phyloP scores from a whole-genome alignment of 2,329 filamentous ascomycete species.

The Fusarium subglutinans region DNA sequence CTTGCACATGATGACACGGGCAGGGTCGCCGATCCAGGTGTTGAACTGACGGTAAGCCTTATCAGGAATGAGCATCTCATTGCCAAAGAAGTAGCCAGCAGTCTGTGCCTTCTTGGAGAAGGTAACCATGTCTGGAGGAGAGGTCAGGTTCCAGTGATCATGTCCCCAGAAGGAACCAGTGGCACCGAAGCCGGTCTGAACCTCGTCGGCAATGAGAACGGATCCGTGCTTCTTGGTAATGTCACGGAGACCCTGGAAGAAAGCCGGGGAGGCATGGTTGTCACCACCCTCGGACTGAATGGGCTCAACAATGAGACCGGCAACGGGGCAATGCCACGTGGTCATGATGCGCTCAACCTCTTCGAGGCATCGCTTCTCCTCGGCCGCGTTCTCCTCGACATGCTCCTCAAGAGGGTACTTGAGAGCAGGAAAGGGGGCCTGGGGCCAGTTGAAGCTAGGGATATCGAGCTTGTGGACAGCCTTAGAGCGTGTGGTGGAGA shows the following conservation, averaged over 20 bases:
- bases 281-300: conserved; percentile 87
- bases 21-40: conserved; percentile 87
- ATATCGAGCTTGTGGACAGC: conserved; percentile 89
- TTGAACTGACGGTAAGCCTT: conserved; percentile 89
- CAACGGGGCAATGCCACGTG: conserved; percentile 73
- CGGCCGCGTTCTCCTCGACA: conserved; percentile 72
- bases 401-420: conserved; percentile 81
- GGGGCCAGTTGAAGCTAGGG: conserved; percentile 88
- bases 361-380: conserved; percentile 77
- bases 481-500: conserved; percentile 84
- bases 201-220: conserved; percentile 83
- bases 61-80: conserved; percentile 78
- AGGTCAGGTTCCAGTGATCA: conserved; percentile 79
- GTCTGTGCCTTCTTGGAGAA: conserved; percentile 90
- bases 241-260: conserved; percentile 79
- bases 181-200: conserved; percentile 83
- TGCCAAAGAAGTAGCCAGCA: conserved; percentile 83
- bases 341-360: conserved; percentile 78
- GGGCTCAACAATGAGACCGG: conserved; percentile 79
- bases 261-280: conserved; percentile 81
- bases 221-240: conserved; percentile 76
- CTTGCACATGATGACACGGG: conserved; percentile 79
- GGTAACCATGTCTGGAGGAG: conserved; percentile 85
- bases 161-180: conserved; percentile 90
- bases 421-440: conserved; percentile 80